A percentile compares a stretch with the other conserved stretches of the same genome.
Evolutionary conservation across 2,329 filamentous ascomycete genomes (phyloP).

Genomic region (Chaetomiaceae sp.): DNA sequence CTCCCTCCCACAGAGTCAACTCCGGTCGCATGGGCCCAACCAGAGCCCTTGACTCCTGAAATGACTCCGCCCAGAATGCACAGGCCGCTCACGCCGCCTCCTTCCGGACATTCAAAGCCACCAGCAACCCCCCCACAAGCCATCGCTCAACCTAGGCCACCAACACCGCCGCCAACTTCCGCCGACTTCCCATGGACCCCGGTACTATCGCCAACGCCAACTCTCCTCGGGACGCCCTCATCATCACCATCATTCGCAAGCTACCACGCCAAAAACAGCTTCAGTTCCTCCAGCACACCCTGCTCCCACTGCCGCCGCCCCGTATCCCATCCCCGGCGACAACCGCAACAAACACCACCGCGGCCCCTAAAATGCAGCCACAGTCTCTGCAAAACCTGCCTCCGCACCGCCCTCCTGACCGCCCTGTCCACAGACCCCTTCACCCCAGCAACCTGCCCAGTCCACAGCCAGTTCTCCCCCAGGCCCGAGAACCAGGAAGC

Average conservation of each 20-base stretch:
- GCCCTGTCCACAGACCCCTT: conserved; percentile 10
- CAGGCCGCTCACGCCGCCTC: background rate
- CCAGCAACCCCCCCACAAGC: background rate
- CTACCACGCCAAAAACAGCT: background rate
- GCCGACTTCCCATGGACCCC: background rate
- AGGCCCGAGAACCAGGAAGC: too few relatives aligned
- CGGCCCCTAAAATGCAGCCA: conserved; percentile 1
- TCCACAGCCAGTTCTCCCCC: background rate
- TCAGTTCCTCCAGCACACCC: background rate
- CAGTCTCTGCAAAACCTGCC: conserved; percentile 9
- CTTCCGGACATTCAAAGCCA: background rate
- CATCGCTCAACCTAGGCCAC: background rate
- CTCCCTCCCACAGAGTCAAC: background rate
- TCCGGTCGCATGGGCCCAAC: background rate
- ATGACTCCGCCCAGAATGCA: background rate
- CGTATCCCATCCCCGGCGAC: background rate
- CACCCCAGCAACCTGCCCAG: conserved; percentile 1
- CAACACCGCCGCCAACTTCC: background rate
- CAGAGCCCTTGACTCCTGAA: background rate
- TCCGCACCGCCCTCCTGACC: background rate
- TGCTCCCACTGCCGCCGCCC: conserved; percentile 8
- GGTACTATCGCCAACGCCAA: background rate
- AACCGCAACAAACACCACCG: background rate
- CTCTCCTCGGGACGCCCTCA: background rate
- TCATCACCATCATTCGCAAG: background rate